A percentile compares a stretch with the other conserved stretches of the same genome.
Conservation (phyloP, 1,284 basidiomycete genomes). For the Ceratobasidium sp. region DNA sequence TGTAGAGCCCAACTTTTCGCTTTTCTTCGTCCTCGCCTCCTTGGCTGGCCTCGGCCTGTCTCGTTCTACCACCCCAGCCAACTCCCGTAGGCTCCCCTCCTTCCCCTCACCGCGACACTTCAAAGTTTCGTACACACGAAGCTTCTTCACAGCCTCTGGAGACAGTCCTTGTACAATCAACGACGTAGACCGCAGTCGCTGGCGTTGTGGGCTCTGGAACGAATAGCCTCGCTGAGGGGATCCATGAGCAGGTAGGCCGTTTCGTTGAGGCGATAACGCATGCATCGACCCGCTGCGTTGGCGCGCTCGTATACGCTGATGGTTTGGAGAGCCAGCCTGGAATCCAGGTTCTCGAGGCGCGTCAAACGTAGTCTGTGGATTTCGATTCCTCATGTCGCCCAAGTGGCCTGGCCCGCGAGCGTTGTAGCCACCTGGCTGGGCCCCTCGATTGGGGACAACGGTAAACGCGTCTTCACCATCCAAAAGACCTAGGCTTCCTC, state of each 20-base stretch:
- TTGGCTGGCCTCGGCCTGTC: neutral
- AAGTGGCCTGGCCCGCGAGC: neutral
- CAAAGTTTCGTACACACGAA: conserved; percentile 22
- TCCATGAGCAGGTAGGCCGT: neutral
- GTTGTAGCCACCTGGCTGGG: neutral
- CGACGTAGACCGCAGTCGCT: conserved; percentile 20
- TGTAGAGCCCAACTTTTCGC: neutral
- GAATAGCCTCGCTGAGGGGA: neutral
- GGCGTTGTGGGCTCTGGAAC: neutral
- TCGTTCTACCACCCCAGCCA: conserved; percentile 3
- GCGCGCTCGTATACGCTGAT: conserved; percentile 5
- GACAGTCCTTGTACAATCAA: conserved; percentile 20
- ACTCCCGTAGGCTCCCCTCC: neutral
- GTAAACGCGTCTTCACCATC: neutral
- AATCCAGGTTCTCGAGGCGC: neutral
- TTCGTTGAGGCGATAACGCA: conserved; percentile 12
- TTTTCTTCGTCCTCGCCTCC: conserved; percentile 3
- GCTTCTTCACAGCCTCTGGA: conserved; percentile 34
- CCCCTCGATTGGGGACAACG: neutral
- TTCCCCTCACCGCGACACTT: conserved; percentile 13
- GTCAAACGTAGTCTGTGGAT: neutral
- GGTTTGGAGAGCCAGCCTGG: conserved; percentile 2
- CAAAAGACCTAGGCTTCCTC: neutral
- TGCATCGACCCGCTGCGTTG: conserved; percentile 31
- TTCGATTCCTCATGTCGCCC: neutral